Base-by-base conservation (phyloP, 2,329 filamentous ascomycete species). In the Fusarium sp. region DNA sequence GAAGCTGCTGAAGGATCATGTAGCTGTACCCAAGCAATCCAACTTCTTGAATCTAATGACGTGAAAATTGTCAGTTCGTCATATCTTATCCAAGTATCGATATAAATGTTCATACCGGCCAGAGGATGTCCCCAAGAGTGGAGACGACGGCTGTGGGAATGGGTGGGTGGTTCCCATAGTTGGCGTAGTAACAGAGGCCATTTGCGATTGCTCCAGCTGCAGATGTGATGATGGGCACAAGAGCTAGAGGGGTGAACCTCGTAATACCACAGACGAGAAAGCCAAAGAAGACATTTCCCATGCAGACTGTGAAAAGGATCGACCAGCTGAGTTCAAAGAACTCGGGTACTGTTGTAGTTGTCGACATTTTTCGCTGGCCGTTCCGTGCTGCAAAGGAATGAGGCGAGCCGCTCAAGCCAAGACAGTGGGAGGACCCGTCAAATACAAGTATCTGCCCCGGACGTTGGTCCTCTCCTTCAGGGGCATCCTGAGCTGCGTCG, bases 251-350 rank as follows among this genome's bases (percentile, higher is more conserved):
- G 14, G 52, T 57, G 7, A 57, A 57, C 52, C 52, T 57, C 32
- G 52, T 57, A 63, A 85, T 84, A 12, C 81, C 82, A 33, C 81
- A 69, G 27, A 85, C 78, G 37, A 83, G 77, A 35, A 81, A 52
- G 4, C 83, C 81, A 61, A 85, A 81, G 40, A 85, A 66, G 22
- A 84, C 78, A 64, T 83, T 84, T 58, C 79, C 74, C 11, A 83
- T 68, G 35, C 84, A 83, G 61, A 85, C 80, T 40, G 81, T 83
- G 73, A 82, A 85, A 57, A 86, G 80, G n/a, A 85, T 84, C 7
- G 82, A 79, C 84, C 84, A 85, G 74, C 82, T 82, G 56, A 81
- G 74, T 73, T 85, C 83, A 65, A 81, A 85, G 68, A 84, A 85
- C 15, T 80, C 68, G 14, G 73, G 72, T 20, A 40, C n/a, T 30